Base-by-base conservation (phyloP, 78 protist genomes). In the Creolimax fragrantissima region DNA sequence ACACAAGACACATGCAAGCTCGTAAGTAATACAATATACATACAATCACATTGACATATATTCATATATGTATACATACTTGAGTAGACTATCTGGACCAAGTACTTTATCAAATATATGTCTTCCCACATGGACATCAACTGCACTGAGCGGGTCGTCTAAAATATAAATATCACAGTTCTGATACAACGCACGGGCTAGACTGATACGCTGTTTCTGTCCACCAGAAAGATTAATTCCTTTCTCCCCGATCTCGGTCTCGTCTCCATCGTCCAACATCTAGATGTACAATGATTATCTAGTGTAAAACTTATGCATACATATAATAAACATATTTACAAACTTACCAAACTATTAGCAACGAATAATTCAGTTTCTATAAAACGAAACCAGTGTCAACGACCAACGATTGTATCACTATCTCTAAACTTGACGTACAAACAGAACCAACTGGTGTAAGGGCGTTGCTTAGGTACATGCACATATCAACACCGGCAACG, bases 151-250 rank as follows among this genome's bases (percentile, higher is more conserved):
- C 4, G 97, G 97, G 45, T 97, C 98, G 85, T 97, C 99, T 17
- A 96, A 36, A 2, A 97, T 5, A 90, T 93, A 96, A 35, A 97
- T 43, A 83, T 97, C 99, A 41, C 93, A 93, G 44, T 96, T 45
- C 39, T 90, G 86, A 91, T 96, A 95, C 37, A 95, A 85, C 3
- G 95, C 96, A 3, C 96, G 94, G 4, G 99, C 99, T 2, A 98
- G 89, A 41, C 96, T 88, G n/a, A 98, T 95, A 36, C 99, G 95
- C 89, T 93, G 96, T 92, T 98, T 98, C 95, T 98, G 99, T 42
- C 99, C 99, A 43, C 99, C 99, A 4, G 93, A 42, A 3, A 99
- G 93, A 91, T 96, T 98, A 45, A 98, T 92, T 45, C 99, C 99
- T 42, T 92, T 88, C 95, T 98, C 99, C 35, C 99, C 99, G 83